Evolutionary conservation across 1,284 basidiomycete species (phyloP).

Genomic region (Ceratobasidium sp.): DNA sequence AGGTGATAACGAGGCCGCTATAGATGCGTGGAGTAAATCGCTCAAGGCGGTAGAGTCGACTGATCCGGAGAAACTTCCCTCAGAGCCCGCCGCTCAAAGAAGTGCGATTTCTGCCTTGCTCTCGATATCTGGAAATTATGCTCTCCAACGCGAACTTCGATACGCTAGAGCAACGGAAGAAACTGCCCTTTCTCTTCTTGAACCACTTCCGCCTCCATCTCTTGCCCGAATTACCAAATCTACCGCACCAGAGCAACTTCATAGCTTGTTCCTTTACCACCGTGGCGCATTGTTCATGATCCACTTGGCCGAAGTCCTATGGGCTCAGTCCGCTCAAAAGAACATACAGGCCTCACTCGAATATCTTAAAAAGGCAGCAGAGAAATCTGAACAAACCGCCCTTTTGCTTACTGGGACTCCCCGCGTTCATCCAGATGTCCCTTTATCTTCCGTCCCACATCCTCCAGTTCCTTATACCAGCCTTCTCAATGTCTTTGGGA

Average conservation of each 20-base stretch:
- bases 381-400: slow-evolving; percentile 71
- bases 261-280: slow-evolving; percentile 72
- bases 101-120: slow-evolving; percentile 70
- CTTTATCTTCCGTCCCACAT: slow-evolving; percentile 49
- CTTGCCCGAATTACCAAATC: slow-evolving; percentile 45
- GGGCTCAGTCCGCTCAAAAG: slow-evolving; percentile 53
- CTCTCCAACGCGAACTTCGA: slow-evolving; percentile 67
- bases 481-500: slow-evolving; percentile 56
- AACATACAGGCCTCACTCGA: slow-evolving; percentile 50
- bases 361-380: slow-evolving; percentile 65
- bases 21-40: slow-evolving; percentile 46
- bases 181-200: slow-evolving; percentile 70
- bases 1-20: slow-evolving; percentile 51
- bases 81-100: slow-evolving; percentile 71
- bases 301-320: slow-evolving; percentile 76
- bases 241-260: slow-evolving; percentile 66
- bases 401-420: slow-evolving; percentile 56
- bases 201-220: slow-evolving; percentile 62
- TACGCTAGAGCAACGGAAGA: slow-evolving; percentile 74
- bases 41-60: slow-evolving; percentile 21
- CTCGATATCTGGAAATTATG: slow-evolving; percentile 74
- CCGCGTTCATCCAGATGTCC: slow-evolving; percentile 45
- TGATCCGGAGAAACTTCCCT: slow-evolving; percentile 50
- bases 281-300: slow-evolving; percentile 74
- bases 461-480: slow-evolving; percentile 56